phyloP scores from a whole-genome alignment of 2,329 filamentous ascomycete species.

The Pseudopithomyces chartarum region DNA sequence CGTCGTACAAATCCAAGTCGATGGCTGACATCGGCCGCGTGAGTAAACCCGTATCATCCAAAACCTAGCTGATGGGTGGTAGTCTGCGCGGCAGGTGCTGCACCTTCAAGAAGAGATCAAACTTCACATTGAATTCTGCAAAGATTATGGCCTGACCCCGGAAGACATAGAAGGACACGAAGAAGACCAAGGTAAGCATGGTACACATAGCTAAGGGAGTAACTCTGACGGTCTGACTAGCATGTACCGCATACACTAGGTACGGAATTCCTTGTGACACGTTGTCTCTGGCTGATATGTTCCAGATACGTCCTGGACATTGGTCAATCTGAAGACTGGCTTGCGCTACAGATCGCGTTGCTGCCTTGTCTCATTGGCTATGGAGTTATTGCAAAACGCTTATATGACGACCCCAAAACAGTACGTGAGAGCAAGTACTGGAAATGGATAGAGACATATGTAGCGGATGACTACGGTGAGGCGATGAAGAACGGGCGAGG shows the following conservation, averaged over 20 bases:
- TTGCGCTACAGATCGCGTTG: slow-evolving; percentile 82
- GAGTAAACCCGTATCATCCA: slow-evolving; percentile 13
- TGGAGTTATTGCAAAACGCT: slow-evolving; percentile 73
- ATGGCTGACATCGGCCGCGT: slow-evolving; percentile 75
- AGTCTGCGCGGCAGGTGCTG: slow-evolving; percentile 72
- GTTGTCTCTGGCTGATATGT: not conserved
- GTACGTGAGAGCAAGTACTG: slow-evolving; percentile 75
- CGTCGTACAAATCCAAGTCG: slow-evolving; percentile 80
- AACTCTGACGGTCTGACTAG: slow-evolving; percentile 41
- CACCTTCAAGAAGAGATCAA: slow-evolving; percentile 81
- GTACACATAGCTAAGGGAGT: not conserved
- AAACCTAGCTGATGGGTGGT: not conserved
- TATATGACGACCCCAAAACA: slow-evolving; percentile 67
- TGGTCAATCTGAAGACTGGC: slow-evolving; percentile 84
- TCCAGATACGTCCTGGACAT: slow-evolving; percentile 82
- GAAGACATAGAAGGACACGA: slow-evolving; percentile 73
- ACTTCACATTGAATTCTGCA: slow-evolving; percentile 82
- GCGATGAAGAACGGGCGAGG: slow-evolving; percentile 74
- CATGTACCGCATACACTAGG: slow-evolving; percentile 79
- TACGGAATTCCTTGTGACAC: slow-evolving; percentile 9
- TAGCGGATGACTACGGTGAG: slow-evolving; percentile 75
- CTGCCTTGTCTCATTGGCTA: slow-evolving; percentile 92
- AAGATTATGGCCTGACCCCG: slow-evolving; percentile 75
- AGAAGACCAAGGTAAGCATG: slow-evolving; percentile 70
- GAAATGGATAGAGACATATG: slow-evolving; percentile 91